phyloP scores from a whole-genome alignment of 345 rosid genomes.

The Moringa oleifera region DNA sequence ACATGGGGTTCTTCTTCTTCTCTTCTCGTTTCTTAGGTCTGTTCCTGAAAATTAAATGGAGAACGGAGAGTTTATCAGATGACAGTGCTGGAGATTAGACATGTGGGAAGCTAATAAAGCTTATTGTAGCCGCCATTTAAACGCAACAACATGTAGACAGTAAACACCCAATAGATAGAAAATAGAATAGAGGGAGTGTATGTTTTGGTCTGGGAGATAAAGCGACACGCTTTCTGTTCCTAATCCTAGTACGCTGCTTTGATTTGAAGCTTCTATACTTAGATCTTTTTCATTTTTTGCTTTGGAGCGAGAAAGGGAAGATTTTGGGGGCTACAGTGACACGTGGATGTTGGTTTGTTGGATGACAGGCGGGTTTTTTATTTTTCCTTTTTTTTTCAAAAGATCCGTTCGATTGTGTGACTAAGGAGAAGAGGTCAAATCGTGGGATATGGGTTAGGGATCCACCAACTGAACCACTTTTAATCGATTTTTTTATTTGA shows the following conservation, averaged over 20 bases:
- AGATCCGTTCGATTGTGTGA: no score
- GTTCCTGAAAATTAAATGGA: background rate
- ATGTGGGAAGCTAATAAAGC: slow-evolving; percentile 8
- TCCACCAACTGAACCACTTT: no score
- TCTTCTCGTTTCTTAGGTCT: background rate
- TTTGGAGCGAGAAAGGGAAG: no score
- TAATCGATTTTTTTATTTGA: no score
- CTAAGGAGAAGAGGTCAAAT: no score
- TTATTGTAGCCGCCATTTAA: slow-evolving; percentile 41
- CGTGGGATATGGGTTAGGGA: no score
- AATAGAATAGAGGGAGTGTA: background rate
- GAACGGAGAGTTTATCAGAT: background rate
- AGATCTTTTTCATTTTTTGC: no score
- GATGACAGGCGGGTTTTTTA: no score
- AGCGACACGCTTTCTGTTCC: background rate
- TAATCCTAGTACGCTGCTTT: background rate
- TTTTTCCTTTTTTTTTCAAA: no score
- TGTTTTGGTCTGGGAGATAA: background rate
- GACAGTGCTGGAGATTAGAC: background rate
- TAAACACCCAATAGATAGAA: slow-evolving; percentile 8
- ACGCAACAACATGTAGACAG: slow-evolving; percentile 26
- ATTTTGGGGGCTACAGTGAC: no score
- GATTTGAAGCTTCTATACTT: background rate
- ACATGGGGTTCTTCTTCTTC: slow-evolving; percentile 24
- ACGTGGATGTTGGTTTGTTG: no score